Evolutionary conservation across 1,284 basidiomycete genomes (phyloP).

Genomic region (Tilletia setariae): DNA sequence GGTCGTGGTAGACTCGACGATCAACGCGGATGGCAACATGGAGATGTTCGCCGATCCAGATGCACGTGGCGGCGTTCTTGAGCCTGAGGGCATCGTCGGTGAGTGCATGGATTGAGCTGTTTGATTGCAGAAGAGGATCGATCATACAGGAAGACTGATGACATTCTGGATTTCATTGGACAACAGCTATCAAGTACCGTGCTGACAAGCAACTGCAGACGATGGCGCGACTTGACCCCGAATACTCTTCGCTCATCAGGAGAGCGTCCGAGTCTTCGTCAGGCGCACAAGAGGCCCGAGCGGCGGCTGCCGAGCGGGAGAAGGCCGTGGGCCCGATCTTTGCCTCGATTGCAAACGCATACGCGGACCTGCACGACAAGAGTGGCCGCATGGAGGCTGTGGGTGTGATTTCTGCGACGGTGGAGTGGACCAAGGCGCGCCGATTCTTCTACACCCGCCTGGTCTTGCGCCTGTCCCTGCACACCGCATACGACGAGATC

Average conservation of each 20-base stretch:
- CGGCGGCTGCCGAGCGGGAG: constrained; percentile 72
- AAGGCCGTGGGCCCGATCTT: constrained; percentile 81
- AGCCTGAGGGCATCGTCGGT: constrained; percentile 91
- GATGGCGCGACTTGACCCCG: constrained; percentile 88
- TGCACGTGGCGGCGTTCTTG: constrained; percentile 85
- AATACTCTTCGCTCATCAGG: constrained; percentile 76
- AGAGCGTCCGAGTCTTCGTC: constrained; percentile 61
- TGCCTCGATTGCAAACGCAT: constrained; percentile 87
- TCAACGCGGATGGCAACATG: constrained; percentile 90
- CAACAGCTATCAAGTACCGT: constrained; percentile 59
- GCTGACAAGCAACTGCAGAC: constrained; percentile 76
- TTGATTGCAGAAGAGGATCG: too few relatives aligned
- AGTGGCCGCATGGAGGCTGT: constrained; percentile 97
- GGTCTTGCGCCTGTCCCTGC: not conserved
- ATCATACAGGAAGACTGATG: not conserved
- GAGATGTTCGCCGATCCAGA: constrained; percentile 84
- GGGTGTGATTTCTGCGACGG: constrained; percentile 73
- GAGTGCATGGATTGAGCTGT: constrained; percentile 58
- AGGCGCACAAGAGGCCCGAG: constrained; percentile 64
- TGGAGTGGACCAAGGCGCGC: constrained; percentile 71
- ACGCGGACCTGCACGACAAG: constrained; percentile 94
- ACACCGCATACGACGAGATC: constrained; percentile 9
- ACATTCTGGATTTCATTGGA: not conserved
- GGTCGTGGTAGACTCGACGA: constrained; percentile 97
- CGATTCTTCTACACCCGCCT: constrained; percentile 90